Evolutionary conservation across 2,329 filamentous ascomycete species (phyloP).

Genomic region (Trichoderma asperellum): DNA sequence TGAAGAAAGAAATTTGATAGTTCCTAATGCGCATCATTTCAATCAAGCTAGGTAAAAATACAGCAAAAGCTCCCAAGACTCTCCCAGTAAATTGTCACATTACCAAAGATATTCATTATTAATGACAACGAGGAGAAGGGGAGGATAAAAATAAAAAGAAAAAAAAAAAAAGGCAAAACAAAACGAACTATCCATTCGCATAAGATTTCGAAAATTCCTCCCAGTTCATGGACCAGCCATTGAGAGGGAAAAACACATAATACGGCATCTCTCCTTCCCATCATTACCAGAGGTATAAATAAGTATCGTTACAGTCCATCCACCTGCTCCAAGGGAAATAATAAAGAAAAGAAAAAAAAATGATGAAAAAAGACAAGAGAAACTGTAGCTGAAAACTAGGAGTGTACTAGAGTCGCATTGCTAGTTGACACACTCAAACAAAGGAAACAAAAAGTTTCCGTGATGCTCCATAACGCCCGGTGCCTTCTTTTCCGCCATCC

Average conservation of each 20-base stretch:
- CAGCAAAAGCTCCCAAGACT: background rate
- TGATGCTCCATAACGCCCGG: slow-evolving; percentile 45
- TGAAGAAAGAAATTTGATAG: background rate
- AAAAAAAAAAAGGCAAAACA: background rate
- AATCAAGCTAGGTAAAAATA: slow-evolving; percentile 14
- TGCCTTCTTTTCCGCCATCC: slow-evolving; percentile 35
- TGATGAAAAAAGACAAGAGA: slow-evolving; percentile 14
- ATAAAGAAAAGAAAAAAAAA: background rate
- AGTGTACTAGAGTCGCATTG: slow-evolving; percentile 33
- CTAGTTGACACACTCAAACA: slow-evolving; percentile 36
- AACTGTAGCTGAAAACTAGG: slow-evolving; percentile 32
- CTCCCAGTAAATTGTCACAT: slow-evolving; percentile 12
- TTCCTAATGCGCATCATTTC: slow-evolving; percentile 4
- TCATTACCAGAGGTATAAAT: slow-evolving; percentile 34
- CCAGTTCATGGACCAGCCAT: slow-evolving; percentile 28
- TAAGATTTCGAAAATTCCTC: slow-evolving; percentile 27
- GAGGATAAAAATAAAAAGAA: slow-evolving; percentile 31
- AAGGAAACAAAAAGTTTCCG: slow-evolving; percentile 41
- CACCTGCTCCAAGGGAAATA: slow-evolving; percentile 17
- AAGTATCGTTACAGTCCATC: slow-evolving; percentile 31
- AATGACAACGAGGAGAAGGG: slow-evolving; percentile 9
- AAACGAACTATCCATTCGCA: slow-evolving; percentile 34
- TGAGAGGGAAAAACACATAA: slow-evolving; percentile 23
- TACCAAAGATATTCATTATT: slow-evolving; percentile 26
- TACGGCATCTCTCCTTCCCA: slow-evolving; percentile 28